Percentiles rank a stretch among this genome's conserved stretches.
These are phyloP conservation scores for Colletotrichum filicis DNA, from an alignment of 2,329 filamentous ascomycete species.

Conservation along the genomic window DNA sequence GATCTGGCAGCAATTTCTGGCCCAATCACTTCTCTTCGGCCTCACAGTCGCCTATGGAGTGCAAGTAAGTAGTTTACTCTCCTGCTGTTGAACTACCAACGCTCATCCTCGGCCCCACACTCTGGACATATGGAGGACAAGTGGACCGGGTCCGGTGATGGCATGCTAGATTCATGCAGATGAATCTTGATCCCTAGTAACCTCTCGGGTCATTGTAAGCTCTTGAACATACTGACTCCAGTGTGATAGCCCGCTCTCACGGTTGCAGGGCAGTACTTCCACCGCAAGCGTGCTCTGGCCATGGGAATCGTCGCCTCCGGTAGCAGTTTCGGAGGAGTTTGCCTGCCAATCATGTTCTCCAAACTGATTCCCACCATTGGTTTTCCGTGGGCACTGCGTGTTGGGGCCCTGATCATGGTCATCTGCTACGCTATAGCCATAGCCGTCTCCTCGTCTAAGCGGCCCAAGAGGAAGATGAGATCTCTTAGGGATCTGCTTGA, in stretches of 20 bases:
- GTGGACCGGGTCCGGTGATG: too few species aligned
- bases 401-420: conserved; percentile 56
- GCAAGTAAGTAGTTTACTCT: conserved; percentile 10
- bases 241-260: conserved; percentile 20
- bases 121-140: not conserved
- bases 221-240: not conserved
- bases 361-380: conserved; percentile 61
- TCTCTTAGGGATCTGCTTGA: conserved; percentile 18
- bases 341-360: conserved; percentile 70
- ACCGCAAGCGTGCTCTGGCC: conserved; percentile 58
- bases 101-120: not conserved
- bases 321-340: conserved; percentile 63
- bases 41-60: conserved; percentile 27
- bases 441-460: conserved; percentile 45
- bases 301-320: conserved; percentile 65
- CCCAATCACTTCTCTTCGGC: conserved; percentile 45
- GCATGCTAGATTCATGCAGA: too few species aligned
- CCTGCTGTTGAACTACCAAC: not conserved
- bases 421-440: conserved; percentile 49
- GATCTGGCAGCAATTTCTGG: conserved; percentile 51
- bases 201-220: too few species aligned
- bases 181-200: too few species aligned
- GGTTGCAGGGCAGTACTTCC: conserved; percentile 50
- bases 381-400: conserved; percentile 60
- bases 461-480: conserved; percentile 6